Percentiles rank a stretch among this genome's conserved stretches.
These are phyloP conservation scores for Lumnitzera littorea DNA, from an alignment of 345 rosid genomes.

Conservation along the genomic window DNA sequence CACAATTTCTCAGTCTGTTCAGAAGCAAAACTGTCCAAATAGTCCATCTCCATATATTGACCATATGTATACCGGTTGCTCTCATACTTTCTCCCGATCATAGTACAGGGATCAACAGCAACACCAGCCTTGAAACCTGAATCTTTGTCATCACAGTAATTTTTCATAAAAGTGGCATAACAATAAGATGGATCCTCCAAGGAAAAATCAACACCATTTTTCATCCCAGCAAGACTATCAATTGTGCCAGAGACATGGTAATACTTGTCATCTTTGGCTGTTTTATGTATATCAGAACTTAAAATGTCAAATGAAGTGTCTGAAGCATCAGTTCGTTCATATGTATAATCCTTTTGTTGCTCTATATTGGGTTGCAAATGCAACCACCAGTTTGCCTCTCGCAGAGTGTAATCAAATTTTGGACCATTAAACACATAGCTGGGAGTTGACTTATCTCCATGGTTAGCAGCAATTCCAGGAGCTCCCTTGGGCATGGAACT, in stretches of 20 bases:
- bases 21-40: too few relatives aligned
- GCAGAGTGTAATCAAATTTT: background rate
- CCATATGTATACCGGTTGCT: too few relatives aligned
- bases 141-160: background rate
- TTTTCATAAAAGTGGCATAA: background rate
- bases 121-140: background rate
- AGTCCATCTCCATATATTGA: too few relatives aligned
- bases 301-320: too few relatives aligned
- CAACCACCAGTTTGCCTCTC: constrained; percentile 7
- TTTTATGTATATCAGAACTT: too few relatives aligned
- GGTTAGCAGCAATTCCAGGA: background rate
- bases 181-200: background rate
- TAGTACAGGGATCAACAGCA: too few relatives aligned
- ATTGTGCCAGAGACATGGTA: background rate
- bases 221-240: background rate
- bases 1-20: too few relatives aligned
- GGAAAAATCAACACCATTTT: background rate
- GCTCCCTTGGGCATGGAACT: background rate
- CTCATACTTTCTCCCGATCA: too few relatives aligned
- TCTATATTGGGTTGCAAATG: constrained; percentile 7
- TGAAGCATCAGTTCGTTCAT: too few relatives aligned
- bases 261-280: background rate
- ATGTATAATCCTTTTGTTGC: background rate
- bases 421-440: background rate
- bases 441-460: background rate